phyloP scores from a whole-genome alignment of 1,139 yeast genomes.

The Sugiyamaella paludigena region DNA sequence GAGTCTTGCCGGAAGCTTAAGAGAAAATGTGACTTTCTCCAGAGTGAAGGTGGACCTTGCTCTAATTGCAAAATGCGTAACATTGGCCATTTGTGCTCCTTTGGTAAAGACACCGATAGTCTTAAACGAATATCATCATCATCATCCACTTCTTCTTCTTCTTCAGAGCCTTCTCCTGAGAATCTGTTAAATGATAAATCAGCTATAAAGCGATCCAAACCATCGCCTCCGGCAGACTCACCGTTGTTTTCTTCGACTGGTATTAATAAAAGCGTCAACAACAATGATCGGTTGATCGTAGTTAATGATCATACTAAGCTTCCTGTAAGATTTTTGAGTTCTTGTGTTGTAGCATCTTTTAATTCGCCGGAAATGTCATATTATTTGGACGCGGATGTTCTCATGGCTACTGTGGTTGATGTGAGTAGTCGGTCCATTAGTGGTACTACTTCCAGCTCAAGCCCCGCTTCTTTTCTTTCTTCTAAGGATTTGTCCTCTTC shows the following conservation, averaged over 20 bases:
- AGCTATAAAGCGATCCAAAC: not conserved
- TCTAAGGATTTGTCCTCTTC: not conserved
- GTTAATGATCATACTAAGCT: constrained; percentile 8
- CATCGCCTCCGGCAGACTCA: not conserved
- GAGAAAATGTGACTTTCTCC: constrained; percentile 17
- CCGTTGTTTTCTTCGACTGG: not conserved
- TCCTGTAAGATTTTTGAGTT: constrained; percentile 10
- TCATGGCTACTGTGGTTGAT: constrained; percentile 11
- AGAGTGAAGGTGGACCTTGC: constrained; percentile 16
- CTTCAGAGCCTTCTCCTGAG: not conserved
- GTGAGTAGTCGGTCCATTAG: not conserved
- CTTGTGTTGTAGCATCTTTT: constrained; percentile 10
- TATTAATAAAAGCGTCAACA: not conserved
- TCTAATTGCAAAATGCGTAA: constrained; percentile 19
- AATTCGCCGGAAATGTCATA: constrained; percentile 11
- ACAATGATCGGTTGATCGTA: constrained; percentile 2
- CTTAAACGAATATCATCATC: constrained; percentile 1
- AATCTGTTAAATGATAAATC: not conserved
- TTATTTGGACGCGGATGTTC: constrained; percentile 9
- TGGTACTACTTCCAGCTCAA: not conserved
- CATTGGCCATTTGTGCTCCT: constrained; percentile 25
- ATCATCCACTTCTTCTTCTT: not conserved
- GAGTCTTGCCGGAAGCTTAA: constrained; percentile 19
- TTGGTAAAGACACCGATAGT: constrained; percentile 11
- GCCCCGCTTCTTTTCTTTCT: not conserved